Evolutionary conservation across 495 filamentous ascomycete species (phyloP), one percentile per base, ranked within the genome.

Genomic region (Hypoxylon intermedium): DNA sequence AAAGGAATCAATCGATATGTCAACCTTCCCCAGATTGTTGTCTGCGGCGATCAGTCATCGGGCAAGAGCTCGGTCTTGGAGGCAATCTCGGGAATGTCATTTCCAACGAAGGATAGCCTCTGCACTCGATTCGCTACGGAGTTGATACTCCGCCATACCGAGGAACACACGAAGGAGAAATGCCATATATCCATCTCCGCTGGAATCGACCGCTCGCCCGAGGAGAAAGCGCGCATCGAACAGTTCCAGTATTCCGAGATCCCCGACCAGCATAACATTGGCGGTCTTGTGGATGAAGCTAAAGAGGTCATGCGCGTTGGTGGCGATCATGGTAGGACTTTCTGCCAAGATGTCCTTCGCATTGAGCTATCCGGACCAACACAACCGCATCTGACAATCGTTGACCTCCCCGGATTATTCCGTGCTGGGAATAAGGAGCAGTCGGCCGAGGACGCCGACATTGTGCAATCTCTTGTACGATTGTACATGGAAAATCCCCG

Each of bases 11-110:
- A 76, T 41, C 70, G 73, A 9, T 77, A 83, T 52, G 71, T 90
- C 3, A 77, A 81, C 2, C 77, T 90, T 0, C 88, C 88, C 0
- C 85, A 91, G 48, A 75, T 91, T 40, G 79, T 90, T 6, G 86
- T 91, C 12, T 89, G 83, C 67, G 88, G 88, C 0, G 82, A 88
- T 59, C 87, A 89, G 58, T 87, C 85, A 0, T 82, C 82, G 1
- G 87, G 89, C 1, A 91, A 90, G 53, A 89, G 87, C 63, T 91
- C 87, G 0, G 87, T 91, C 0, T 75, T 91, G 0, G 83, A 91
- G 71, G 87, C 85, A 0, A 83, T 92, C 31, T 88, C 87, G 0
- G 81, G 85, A n/a, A 81, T 91, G 5, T 76, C 82, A 0, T 91
- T 91, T 53, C 86, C 87, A 0, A 63, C 77, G 12, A 83, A 86